Evolutionary conservation across 2,329 filamentous ascomycete species (phyloP).

Genomic region (Epichloe typhina): DNA sequence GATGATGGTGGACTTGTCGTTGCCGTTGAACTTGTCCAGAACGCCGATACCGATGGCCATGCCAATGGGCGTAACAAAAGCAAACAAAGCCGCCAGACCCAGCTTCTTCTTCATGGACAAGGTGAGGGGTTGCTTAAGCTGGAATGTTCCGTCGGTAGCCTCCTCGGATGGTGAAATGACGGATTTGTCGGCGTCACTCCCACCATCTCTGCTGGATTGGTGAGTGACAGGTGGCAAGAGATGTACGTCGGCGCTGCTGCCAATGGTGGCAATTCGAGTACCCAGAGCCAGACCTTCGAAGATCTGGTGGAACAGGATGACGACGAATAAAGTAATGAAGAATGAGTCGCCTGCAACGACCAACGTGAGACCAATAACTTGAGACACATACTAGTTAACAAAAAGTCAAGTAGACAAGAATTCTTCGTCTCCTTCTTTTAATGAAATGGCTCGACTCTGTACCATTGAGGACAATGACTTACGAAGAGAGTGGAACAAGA

Average conservation of each 20-base stretch:
- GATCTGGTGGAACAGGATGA: conserved; percentile 68
- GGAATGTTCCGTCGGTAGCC: conserved; percentile 5
- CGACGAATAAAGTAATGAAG: conserved; percentile 45
- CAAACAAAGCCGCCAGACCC: conserved; percentile 49
- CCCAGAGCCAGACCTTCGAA: conserved; percentile 68
- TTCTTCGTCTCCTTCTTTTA: not conserved
- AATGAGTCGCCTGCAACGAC: conserved; percentile 45
- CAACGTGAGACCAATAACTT: conserved; percentile 50
- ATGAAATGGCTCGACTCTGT: not conserved
- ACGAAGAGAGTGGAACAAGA: conserved; percentile 63
- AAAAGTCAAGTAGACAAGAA: not conserved
- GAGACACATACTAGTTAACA: not conserved
- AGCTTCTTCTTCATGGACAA: conserved; percentile 38
- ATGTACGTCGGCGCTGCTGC: conserved; percentile 13
- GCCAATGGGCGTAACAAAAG: conserved; percentile 60
- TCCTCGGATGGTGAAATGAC: conserved; percentile 10
- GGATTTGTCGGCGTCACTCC: conserved; percentile 16
- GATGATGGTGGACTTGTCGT: conserved; percentile 52
- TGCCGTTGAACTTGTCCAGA: conserved; percentile 58
- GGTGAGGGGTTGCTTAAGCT: conserved; percentile 8
- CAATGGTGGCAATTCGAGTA: conserved; percentile 52
- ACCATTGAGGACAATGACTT: conserved; percentile 14
- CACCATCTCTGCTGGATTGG: conserved; percentile 2
- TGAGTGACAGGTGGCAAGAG: conserved; percentile 10
- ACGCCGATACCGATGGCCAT: conserved; percentile 73